Base-by-base conservation (phyloP, 2,329 filamentous ascomycete species). In the Malbranchea cinnamomea region DNA sequence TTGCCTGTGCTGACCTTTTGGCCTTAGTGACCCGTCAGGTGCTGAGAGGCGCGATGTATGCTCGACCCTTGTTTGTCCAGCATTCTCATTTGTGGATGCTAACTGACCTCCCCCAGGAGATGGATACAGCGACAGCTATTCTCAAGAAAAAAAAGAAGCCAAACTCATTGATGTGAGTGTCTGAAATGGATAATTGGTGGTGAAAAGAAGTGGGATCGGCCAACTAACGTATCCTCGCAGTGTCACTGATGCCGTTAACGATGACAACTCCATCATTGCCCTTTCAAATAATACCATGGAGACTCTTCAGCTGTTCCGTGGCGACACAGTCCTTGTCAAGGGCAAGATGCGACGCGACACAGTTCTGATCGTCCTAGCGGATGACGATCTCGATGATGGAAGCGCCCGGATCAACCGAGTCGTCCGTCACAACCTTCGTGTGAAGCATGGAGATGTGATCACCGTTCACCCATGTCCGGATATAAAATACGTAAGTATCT, bases 121-220 rank as follows among this genome's bases (percentile, higher is more conserved):
- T 94, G 57, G 89, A 93, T 54, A 83, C 78, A 39, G 74, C 89
- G 31, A 98, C 89, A 26, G 89, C 89, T 45, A 98, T 98, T 48
- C 73, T 98, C 51, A 95, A 94, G 69, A 95, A 95, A 73, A 98
- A 98, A 79, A 98, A 98, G 85, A 98, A 98, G 82, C 85, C 85
- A 48, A 98, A 98, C 64, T 91, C 87, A 53, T 64, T 98, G 57
- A 92, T 98, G 84, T 92, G 68, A 57, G 77, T 59, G 31, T 32
- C 21, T 31, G 13, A n/a, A 13, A 6, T 17, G n/a, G 24, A 32
- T 17, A 20, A 30, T 21, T 12, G 6, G 19, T 10, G 10, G 12
- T 31, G 14, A 13, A 20, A 3, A 6, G 17, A 15, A 10, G 19
- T 3, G n/a, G 20, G n/a, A 23, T n/a, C 16, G 21, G 26, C 26